These are phyloP conservation scores for Ustilago xerochloae DNA, from an alignment of 1,284 basidiomycete genomes.

Conservation along the genomic window DNA sequence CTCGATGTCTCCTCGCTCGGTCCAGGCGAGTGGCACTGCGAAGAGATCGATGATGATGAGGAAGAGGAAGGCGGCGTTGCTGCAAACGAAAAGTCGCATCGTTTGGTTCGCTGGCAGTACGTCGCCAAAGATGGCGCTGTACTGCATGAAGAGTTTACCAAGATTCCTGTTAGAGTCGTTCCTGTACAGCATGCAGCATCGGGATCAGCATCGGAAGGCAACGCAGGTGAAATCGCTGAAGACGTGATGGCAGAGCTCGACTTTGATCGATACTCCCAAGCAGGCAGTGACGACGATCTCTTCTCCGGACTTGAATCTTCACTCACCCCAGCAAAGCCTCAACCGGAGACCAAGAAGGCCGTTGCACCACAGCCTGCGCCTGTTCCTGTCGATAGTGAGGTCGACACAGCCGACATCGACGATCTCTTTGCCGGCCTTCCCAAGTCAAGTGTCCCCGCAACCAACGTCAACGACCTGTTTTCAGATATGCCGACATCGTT, in stretches of 20 bases:
- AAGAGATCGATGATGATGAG: slow-evolving; percentile 41
- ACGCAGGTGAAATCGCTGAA: slow-evolving; percentile 2
- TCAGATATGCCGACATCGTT: slow-evolving; percentile 16
- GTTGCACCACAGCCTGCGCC: neutral
- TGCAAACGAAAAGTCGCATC: neutral
- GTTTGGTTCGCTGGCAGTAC: slow-evolving; percentile 46
- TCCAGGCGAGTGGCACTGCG: slow-evolving; percentile 33
- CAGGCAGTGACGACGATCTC: slow-evolving; percentile 37
- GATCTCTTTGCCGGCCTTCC: slow-evolving; percentile 23
- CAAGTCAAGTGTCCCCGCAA: neutral
- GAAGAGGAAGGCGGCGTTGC: slow-evolving; percentile 3
- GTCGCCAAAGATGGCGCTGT: slow-evolving; percentile 39
- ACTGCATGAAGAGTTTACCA: slow-evolving; percentile 46
- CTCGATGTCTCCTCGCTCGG: slow-evolving; percentile 29
- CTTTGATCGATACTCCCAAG: slow-evolving; percentile 35
- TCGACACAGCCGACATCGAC: slow-evolving; percentile 35
- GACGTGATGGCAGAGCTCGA: slow-evolving; percentile 37
- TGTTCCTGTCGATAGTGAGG: neutral
- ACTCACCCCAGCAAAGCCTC: slow-evolving; percentile 7
- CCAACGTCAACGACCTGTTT: slow-evolving; percentile 28
- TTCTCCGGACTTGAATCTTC: slow-evolving; percentile 38
- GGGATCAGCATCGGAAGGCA: neutral
- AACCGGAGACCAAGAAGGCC: neutral
- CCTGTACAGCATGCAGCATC: neutral
- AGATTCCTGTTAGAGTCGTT: slow-evolving; percentile 31